Conservation (phyloP, 495 filamentous ascomycete genomes). For the Evansstolkia leycettana region DNA sequence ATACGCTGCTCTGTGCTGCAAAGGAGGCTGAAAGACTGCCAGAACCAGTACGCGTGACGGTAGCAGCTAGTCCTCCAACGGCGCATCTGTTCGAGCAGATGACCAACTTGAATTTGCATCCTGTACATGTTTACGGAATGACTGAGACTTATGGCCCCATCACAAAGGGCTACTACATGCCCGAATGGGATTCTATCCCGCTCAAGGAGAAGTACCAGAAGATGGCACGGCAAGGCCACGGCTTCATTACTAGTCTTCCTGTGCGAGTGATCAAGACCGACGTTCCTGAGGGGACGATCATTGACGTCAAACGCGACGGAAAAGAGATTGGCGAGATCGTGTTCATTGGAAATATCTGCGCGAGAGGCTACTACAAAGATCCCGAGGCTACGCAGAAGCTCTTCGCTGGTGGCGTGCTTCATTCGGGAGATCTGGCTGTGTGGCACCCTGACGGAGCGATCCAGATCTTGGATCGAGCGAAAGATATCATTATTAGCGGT, state of each 20-base stretch:
- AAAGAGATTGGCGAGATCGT: slow-evolving; percentile 90
- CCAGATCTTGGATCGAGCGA: slow-evolving; percentile 86
- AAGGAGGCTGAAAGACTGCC: slow-evolving; percentile 56
- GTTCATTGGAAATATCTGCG: slow-evolving; percentile 84
- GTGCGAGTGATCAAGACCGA: slow-evolving; percentile 74
- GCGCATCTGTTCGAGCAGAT: slow-evolving; percentile 86
- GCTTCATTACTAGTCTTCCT: slow-evolving; percentile 74
- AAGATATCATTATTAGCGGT: slow-evolving; percentile 98
- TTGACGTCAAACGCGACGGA: slow-evolving; percentile 71
- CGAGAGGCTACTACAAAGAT: slow-evolving; percentile 87
- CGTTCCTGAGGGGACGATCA: slow-evolving; percentile 48
- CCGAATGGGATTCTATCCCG: slow-evolving; percentile 63
- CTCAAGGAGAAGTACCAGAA: slow-evolving; percentile 60
- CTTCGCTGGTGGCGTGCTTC: slow-evolving; percentile 76
- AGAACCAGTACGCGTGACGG: slow-evolving; percentile 71
- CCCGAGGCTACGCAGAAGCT: slow-evolving; percentile 74
- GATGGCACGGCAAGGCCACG: slow-evolving; percentile 92
- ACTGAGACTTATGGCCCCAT: slow-evolving; percentile 96
- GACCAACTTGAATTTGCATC: slow-evolving; percentile 73
- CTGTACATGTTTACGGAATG: slow-evolving; percentile 90
- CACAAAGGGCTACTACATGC: slow-evolving; percentile 82
- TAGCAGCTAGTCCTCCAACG: slow-evolving; percentile 83
- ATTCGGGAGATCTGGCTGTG: slow-evolving; percentile 86
- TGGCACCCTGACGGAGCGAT: slow-evolving; percentile 81
- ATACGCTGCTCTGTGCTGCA: slow-evolving; percentile 76